phyloP scores from a whole-genome alignment of 1,139 yeast genomes.

The Blastobotrys indianensis region DNA sequence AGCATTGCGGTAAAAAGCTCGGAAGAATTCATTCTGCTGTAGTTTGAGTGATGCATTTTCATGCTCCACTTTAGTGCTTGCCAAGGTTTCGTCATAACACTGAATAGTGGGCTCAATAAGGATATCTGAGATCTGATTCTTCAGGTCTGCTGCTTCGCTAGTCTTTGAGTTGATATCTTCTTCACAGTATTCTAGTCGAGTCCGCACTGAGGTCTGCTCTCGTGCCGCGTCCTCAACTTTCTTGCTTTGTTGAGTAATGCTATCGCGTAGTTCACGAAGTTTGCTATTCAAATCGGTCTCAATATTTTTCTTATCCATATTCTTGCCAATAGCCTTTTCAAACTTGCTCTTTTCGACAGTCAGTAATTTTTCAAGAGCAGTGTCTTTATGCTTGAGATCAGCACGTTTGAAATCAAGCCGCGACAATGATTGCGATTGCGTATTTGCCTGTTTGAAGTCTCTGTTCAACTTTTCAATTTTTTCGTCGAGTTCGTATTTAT shows the following conservation, averaged over 20 bases:
- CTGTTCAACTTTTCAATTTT: conserved; percentile 51
- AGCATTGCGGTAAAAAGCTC: too few species aligned
- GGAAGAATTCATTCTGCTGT: too few species aligned
- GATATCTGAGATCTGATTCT: background rate
- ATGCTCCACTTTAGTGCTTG: background rate
- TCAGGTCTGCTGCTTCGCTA: background rate
- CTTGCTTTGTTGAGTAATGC: background rate
- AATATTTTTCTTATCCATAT: conserved; percentile 4
- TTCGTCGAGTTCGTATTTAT: conserved; percentile 43
- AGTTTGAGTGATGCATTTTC: background rate
- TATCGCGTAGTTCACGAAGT: conserved; percentile 9
- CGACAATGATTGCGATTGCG: conserved; percentile 55
- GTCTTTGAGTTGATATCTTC: background rate
- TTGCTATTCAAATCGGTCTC: conserved; percentile 16
- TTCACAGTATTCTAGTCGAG: background rate
- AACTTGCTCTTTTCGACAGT: conserved; percentile 1
- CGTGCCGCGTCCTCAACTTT: background rate
- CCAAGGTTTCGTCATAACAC: background rate
- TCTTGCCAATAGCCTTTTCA: conserved; percentile 5
- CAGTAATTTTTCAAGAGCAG: conserved; percentile 22
- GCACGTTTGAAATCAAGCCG: conserved; percentile 43
- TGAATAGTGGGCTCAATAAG: background rate
- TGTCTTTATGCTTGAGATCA: conserved; percentile 31
- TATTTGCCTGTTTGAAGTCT: conserved; percentile 46
- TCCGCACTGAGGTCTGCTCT: background rate